Evolutionary conservation across 768 basidiomycete genomes (phyloP), one percentile per base, ranked within the genome.

Genomic region (Leccinum uliginosum): DNA sequence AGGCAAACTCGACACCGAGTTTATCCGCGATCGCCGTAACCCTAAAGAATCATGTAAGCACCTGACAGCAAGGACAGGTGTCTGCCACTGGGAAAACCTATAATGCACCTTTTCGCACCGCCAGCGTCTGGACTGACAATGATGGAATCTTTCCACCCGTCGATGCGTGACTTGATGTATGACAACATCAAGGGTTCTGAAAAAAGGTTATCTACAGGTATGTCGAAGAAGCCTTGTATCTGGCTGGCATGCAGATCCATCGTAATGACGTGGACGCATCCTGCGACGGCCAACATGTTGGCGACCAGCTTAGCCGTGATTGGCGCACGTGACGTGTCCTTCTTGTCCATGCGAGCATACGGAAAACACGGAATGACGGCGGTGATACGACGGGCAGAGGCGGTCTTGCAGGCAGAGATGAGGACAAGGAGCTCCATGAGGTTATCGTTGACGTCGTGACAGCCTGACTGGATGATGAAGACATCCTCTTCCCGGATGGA

Each of bases 351-450:
- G 10, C 96, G 81, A 1, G 95, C 90, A 67, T 98, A 98, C 1
- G 95, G 95, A 75, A 92, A 99, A 73, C 94, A 98, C 23, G 96
- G 97, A 56, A 99, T 93, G 68, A 98, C 93, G 29, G 96, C 97
- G 15, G 96, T 98, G 74, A 98, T 94, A 49, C 96, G 83, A 46
- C 93, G 82, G 8, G 97, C 96, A 0, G 95, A 95, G 8, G 95
- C 91, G 5, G 92, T 97, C 74, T 92, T 96, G 80, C 96, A 98
- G 1, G 96, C 95, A 55, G 96, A 98, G 66, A 97, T 93, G 76
- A 99, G 87, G 70, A 99, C 92, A 71, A 98, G 89, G 61, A 99
- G 91, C 72, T 99, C 97, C 93, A 99, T 96, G 62, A 98, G 78
- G 73, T 93, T 88, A 75, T 97, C 95, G 73, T 97, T 96, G 70